Percentiles rank a stretch among this genome's conserved stretches.
phyloP scores from a whole-genome alignment of 139 green algal genomes.

The Tetraselmis striata region DNA sequence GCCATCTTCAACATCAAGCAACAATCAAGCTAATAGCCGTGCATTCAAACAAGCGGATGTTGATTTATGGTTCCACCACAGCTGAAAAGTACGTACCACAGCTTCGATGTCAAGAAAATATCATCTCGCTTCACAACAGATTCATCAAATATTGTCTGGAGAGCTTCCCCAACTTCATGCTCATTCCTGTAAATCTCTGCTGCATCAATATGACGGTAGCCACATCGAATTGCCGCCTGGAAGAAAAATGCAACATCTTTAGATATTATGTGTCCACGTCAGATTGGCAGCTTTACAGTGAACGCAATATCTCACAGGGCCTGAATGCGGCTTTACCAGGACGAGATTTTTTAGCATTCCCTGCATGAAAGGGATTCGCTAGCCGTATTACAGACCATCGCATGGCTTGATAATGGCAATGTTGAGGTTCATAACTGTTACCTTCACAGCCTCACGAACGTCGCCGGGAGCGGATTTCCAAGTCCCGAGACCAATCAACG shows the following conservation, averaged over 20 bases:
- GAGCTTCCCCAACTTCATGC: not conserved
- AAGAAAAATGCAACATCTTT: not conserved
- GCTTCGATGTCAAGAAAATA: not conserved
- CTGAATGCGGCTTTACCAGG: too few species aligned
- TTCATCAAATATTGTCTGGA: not conserved
- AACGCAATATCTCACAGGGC: not conserved
- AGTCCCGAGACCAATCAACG: not conserved
- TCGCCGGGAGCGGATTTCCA: not conserved
- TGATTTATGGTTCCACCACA: too few species aligned
- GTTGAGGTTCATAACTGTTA: not conserved
- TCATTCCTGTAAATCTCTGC: not conserved
- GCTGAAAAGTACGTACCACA: too few species aligned
- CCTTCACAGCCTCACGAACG: not conserved
- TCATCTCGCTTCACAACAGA: not conserved
- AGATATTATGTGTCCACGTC: not conserved
- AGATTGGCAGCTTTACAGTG: not conserved
- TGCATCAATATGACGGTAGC: not conserved
- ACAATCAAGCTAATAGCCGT: too few species aligned
- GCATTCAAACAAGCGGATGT: too few species aligned
- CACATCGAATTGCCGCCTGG: not conserved
- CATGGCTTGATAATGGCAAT: too few species aligned
- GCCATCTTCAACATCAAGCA: too few species aligned
- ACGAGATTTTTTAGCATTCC: too few species aligned
- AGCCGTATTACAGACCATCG: too few species aligned
- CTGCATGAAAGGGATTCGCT: slow-evolving; percentile 1